A percentile compares a stretch with the other conserved stretches of the same genome.
These are phyloP conservation scores for Pichiaceae sp. DNA, from an alignment of 1,139 yeast genomes.

Conservation along the genomic window DNA sequence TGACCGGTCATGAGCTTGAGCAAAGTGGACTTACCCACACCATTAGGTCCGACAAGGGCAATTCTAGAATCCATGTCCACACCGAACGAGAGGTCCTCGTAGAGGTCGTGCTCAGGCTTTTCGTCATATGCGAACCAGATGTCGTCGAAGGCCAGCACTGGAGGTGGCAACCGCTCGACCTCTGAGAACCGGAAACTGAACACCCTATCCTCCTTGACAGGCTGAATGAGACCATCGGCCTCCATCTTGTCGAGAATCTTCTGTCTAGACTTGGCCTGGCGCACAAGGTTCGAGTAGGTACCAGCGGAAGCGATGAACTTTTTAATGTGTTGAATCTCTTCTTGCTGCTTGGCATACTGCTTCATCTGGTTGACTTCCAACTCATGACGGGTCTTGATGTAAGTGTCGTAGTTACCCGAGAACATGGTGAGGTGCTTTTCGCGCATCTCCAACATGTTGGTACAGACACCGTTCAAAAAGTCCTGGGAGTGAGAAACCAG, in stretches of 20 bases:
- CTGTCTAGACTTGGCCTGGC: slow-evolving; percentile 98
- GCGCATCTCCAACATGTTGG: slow-evolving; percentile 98
- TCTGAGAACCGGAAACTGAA: slow-evolving; percentile 92
- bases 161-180: slow-evolving; percentile 97
- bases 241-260: slow-evolving; percentile 99
- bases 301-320: slow-evolving; percentile 99
- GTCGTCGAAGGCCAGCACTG: slow-evolving; percentile 93
- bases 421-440: slow-evolving; percentile 56
- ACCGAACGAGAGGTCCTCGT: slow-evolving; percentile 90
- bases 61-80: slow-evolving; percentile 99
- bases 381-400: slow-evolving; percentile 89
- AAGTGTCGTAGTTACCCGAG: slow-evolving; percentile 99
- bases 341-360: slow-evolving; percentile 95
- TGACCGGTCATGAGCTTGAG: slow-evolving; percentile 95
- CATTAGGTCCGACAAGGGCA: slow-evolving; percentile 98
- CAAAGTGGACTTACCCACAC: slow-evolving; percentile 97
- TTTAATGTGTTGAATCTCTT: slow-evolving; percentile 96
- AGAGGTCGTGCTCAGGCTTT: slow-evolving; percentile 77
- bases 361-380: slow-evolving; percentile 97
- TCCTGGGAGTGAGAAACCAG: slow-evolving; percentile 98
- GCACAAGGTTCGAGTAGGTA: slow-evolving; percentile 97
- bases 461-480: slow-evolving; percentile 98
- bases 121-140: slow-evolving; percentile 91
- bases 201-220: slow-evolving; percentile 88
- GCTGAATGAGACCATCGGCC: slow-evolving; percentile 95